Evolutionary conservation across 2,329 filamentous ascomycete species (phyloP).

Genomic region (Clonostachys byssicola): DNA sequence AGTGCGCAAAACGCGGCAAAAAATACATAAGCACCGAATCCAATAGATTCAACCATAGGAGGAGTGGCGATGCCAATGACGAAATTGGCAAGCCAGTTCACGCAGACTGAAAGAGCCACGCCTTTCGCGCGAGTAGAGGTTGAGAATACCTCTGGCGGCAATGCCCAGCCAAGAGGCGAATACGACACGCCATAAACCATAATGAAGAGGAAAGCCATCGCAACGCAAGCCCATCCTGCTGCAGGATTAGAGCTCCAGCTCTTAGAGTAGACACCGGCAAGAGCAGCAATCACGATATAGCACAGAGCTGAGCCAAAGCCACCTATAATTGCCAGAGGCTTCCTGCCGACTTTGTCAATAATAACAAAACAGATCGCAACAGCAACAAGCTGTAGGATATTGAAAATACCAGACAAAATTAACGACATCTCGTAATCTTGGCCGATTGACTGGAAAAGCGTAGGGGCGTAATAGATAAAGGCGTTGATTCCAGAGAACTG

Average conservation of each 20-base stretch:
- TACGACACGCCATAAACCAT: background rate
- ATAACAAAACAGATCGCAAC: constrained; percentile 4
- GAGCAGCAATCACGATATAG: background rate
- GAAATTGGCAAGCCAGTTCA: background rate
- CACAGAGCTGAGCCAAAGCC: constrained; percentile 25
- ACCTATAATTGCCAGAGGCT: constrained; percentile 35
- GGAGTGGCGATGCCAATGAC: constrained; percentile 41
- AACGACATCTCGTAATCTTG: constrained; percentile 24
- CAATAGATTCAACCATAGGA: constrained; percentile 44
- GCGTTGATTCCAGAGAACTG: constrained; percentile 28
- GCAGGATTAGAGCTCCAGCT: background rate
- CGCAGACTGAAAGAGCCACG: background rate
- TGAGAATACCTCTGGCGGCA: background rate
- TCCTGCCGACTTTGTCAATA: constrained; percentile 40
- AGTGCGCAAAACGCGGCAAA: constrained; percentile 47
- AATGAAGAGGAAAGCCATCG: background rate
- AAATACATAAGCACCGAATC: constrained; percentile 45
- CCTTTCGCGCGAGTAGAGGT: background rate
- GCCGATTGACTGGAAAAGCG: constrained; percentile 31
- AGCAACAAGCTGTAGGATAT: constrained; percentile 36
- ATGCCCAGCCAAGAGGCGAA: background rate
- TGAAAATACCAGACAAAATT: constrained; percentile 33
- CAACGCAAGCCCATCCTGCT: background rate
- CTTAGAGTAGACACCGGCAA: background rate
- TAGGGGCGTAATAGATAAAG: constrained; percentile 40